phyloP scores from a whole-genome alignment of 2,329 filamentous ascomycete species.

The Cladosporium sp. region DNA sequence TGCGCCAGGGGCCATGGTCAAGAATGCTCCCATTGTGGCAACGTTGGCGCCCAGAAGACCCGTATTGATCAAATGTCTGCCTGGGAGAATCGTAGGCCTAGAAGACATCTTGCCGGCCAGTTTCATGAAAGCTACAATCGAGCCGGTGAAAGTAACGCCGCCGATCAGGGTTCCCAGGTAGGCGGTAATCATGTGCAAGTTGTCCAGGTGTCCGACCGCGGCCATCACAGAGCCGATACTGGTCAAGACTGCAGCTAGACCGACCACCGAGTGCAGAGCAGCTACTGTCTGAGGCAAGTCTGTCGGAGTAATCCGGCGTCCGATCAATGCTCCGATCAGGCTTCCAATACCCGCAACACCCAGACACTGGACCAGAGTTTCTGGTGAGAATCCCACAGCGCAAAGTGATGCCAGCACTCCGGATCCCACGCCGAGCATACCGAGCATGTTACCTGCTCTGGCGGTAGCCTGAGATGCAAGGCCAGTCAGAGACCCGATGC shows the following conservation, averaged over 20 bases:
- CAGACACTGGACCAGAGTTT: constrained; percentile 75
- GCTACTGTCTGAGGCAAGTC: constrained; percentile 85
- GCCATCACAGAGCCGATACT: constrained; percentile 82
- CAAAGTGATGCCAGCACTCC: constrained; percentile 77
- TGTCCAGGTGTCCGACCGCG: constrained; percentile 59
- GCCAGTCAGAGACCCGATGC: constrained; percentile 76
- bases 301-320: constrained; percentile 79
- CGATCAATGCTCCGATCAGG: constrained; percentile 66
- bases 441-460: constrained; percentile 76
- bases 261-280: constrained; percentile 82
- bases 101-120: constrained; percentile 78
- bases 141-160: constrained; percentile 85
- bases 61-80: constrained; percentile 68
- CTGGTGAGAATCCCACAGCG: constrained; percentile 72
- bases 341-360: constrained; percentile 66
- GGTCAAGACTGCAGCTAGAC: constrained; percentile 79
- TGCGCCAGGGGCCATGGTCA: constrained; percentile 73
- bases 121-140: constrained; percentile 83
- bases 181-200: constrained; percentile 75
- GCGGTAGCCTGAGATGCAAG: constrained; percentile 78
- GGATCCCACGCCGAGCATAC: constrained; percentile 76
- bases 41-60: constrained; percentile 68
- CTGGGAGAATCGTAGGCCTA: constrained; percentile 64
- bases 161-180: constrained; percentile 78
- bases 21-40: constrained; percentile 76